These are phyloP conservation scores for Thymus mandschuricus DNA, from an alignment of 257 asterid genomes.

Conservation along the genomic window DNA sequence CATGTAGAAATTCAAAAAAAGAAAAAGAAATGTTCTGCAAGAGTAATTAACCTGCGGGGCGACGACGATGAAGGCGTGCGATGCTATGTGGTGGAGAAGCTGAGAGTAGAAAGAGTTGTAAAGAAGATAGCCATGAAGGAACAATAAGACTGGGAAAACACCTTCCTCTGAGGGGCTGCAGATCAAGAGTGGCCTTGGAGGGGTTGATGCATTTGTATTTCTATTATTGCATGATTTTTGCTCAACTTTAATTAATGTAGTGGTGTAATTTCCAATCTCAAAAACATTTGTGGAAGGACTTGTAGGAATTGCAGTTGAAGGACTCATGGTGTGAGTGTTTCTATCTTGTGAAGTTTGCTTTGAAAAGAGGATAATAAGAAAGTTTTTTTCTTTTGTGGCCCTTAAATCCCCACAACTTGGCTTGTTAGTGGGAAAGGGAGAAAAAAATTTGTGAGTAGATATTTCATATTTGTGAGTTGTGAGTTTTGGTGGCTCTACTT, in stretches of 20 bases:
- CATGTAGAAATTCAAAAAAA: neutral
- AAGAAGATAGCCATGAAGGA: constrained; percentile 88
- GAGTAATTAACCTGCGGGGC: constrained; percentile 75
- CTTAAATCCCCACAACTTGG: constrained; percentile 24
- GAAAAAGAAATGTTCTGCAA: neutral
- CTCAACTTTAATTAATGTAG: constrained; percentile 44
- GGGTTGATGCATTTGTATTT: constrained; percentile 20
- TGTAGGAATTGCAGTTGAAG: constrained; percentile 33
- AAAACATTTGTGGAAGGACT: constrained; percentile 46
- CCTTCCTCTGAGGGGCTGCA: constrained; percentile 65
- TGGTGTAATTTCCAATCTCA: constrained; percentile 44
- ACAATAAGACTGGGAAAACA: constrained; percentile 57
- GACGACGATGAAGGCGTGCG: constrained; percentile 82
- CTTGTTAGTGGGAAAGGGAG: constrained; percentile 24
- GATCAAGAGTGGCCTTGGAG: constrained; percentile 71
- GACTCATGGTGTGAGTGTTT: constrained; percentile 36
- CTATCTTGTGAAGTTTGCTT: constrained; percentile 14
- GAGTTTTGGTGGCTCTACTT: constrained; percentile 12
- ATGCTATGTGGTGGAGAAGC: constrained; percentile 73
- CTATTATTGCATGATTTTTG: constrained; percentile 24
- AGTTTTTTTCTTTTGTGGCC: constrained; percentile 32
- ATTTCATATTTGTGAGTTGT: constrained; percentile 31
- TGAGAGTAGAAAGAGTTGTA: constrained; percentile 84
- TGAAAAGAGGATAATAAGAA: constrained; percentile 27
- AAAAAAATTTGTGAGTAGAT: constrained; percentile 16